Evolutionary conservation across 2,329 filamentous ascomycete species (phyloP).

Genomic region (Arthrobotrys musiformis): DNA sequence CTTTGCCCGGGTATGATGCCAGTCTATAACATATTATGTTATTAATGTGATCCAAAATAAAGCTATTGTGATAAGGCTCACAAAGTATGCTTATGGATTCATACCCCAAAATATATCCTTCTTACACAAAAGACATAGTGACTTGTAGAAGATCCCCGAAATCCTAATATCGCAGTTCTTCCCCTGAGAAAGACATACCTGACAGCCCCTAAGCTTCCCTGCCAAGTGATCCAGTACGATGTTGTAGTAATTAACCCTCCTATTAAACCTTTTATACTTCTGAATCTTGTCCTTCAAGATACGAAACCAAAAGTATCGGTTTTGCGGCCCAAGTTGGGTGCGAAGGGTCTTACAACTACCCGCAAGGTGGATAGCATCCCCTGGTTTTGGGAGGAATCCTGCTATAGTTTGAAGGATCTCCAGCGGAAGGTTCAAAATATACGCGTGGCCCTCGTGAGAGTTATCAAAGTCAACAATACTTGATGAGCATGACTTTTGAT

Average conservation of each 20-base stretch:
- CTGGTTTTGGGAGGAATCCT: neutral
- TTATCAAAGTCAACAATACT: too few relatives aligned
- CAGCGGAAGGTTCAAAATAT: slow-evolving; percentile 3
- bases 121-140: slow-evolving; percentile 22
- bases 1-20: slow-evolving; percentile 8
- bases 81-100: neutral
- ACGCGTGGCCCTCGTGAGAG: neutral
- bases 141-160: slow-evolving; percentile 24
- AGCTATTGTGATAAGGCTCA: too few relatives aligned
- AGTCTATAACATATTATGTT: too few relatives aligned
- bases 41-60: too few relatives aligned
- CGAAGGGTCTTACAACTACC: neutral
- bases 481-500: neutral
- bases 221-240: slow-evolving; percentile 5
- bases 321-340: neutral
- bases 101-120: slow-evolving; percentile 28
- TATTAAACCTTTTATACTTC: slow-evolving; percentile 11
- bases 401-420: slow-evolving; percentile 27
- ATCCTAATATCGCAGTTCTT: slow-evolving; percentile 18
- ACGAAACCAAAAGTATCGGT: slow-evolving; percentile 21
- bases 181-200: slow-evolving; percentile 16
- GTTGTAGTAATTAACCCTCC: neutral
- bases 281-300: neutral
- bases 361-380: slow-evolving; percentile 3
- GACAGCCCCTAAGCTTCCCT: slow-evolving; percentile 23